phyloP scores from a whole-genome alignment of 345 rosid species.

The Eucalyptus erythrocorys region DNA sequence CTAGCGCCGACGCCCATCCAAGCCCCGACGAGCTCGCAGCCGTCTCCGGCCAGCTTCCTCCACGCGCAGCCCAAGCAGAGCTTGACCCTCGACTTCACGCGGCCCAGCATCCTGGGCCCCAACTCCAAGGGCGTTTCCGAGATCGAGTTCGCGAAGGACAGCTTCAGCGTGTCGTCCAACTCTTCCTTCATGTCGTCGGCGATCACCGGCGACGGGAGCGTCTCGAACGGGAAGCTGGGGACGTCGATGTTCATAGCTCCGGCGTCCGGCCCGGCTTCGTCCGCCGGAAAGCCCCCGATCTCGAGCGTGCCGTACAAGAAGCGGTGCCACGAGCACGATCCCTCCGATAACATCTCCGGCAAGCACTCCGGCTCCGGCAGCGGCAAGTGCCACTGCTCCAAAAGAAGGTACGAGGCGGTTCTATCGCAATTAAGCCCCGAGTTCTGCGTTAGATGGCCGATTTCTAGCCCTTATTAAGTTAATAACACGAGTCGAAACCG shows the following conservation, averaged over 20 bases:
- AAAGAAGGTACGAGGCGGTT: slow-evolving; percentile 44
- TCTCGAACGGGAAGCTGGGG: slow-evolving; percentile 77
- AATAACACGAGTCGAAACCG: neutral
- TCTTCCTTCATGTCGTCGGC: slow-evolving; percentile 85
- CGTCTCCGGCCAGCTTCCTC: slow-evolving; percentile 15
- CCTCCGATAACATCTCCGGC: slow-evolving; percentile 43
- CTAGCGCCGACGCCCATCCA: neutral
- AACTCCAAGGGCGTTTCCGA: slow-evolving; percentile 27
- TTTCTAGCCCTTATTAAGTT: neutral
- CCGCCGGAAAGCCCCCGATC: slow-evolving; percentile 73
- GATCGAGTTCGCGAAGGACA: slow-evolving; percentile 59
- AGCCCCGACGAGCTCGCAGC: neutral
- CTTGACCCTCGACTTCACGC: slow-evolving; percentile 77
- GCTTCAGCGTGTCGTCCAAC: slow-evolving; percentile 67
- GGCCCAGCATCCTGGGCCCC: slow-evolving; percentile 32
- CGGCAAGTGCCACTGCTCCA: slow-evolving; percentile 86
- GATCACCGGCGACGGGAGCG: slow-evolving; percentile 90
- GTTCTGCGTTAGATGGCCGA: neutral
- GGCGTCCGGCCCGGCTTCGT: slow-evolving; percentile 21
- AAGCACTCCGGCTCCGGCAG: slow-evolving; percentile 45
- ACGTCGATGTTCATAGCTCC: slow-evolving; percentile 47
- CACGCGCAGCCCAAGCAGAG: slow-evolving; percentile 41
- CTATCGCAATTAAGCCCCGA: neutral
- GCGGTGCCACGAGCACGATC: slow-evolving; percentile 59
- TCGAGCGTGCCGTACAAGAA: slow-evolving; percentile 49